Conservation (phyloP, 2,329 filamentous ascomycete species). For the Biscogniauxia mediterranea region DNA sequence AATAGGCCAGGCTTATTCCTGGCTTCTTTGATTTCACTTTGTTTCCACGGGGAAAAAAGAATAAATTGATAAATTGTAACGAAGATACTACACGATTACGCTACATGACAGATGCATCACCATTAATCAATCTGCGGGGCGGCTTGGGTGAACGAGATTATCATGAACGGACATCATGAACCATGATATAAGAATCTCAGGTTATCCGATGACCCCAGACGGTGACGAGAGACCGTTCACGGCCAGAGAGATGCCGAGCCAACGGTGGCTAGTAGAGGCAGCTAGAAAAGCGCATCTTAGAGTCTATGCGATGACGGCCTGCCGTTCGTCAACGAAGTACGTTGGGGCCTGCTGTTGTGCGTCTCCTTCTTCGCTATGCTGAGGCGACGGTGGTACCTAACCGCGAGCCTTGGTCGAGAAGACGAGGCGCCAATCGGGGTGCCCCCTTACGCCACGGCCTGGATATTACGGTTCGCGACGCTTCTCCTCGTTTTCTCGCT, state of each 20-base stretch:
- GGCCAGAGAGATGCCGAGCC: not conserved
- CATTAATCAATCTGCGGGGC: too few species aligned
- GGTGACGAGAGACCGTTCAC: not conserved
- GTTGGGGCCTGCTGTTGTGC: not conserved
- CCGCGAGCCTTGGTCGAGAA: not conserved
- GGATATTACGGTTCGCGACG: not conserved
- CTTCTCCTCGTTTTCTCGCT: not conserved
- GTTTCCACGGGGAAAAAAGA: too few species aligned
- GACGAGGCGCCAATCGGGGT: not conserved
- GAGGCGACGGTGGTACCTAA: not conserved
- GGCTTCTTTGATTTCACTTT: too few species aligned
- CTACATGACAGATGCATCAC: too few species aligned
- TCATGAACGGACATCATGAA: too few species aligned
- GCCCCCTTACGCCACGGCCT: not conserved
- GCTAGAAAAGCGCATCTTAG: not conserved
- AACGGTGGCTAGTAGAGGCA: not conserved
- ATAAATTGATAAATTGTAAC: too few species aligned
- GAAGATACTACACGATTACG: too few species aligned
- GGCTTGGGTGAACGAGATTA: too few species aligned
- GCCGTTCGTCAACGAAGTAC: not conserved
- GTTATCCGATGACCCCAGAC: not conserved
- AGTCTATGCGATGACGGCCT: not conserved
- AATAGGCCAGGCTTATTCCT: too few species aligned
- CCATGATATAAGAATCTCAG: not conserved
- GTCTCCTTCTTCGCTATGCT: not conserved